Percentiles rank a stretch among this genome's conserved stretches.
Conservation (phyloP, 1,284 basidiomycete genomes). For the Kwoniella shivajii region DNA sequence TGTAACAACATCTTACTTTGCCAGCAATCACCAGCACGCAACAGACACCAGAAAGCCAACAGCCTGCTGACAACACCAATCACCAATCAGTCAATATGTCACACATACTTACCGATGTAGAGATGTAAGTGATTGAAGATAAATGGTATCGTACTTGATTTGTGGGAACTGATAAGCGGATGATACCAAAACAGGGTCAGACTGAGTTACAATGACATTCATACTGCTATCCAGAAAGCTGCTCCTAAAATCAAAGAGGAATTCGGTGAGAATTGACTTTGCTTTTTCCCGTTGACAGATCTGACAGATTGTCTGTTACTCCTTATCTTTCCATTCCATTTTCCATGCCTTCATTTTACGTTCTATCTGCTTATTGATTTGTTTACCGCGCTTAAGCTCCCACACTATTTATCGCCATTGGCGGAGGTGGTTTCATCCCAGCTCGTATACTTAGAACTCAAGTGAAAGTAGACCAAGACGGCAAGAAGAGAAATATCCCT, state of each 20-base stretch:
- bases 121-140: constrained; percentile 2
- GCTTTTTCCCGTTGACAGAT: background rate
- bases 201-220: constrained; percentile 54
- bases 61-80: too few species aligned
- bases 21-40: too few species aligned
- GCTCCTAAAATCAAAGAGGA: constrained; percentile 51
- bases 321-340: background rate
- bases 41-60: too few species aligned
- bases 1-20: too few species aligned
- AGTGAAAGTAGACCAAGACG: constrained; percentile 66
- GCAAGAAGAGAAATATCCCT: constrained; percentile 74
- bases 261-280: constrained; percentile 38
- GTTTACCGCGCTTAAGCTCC: constrained; percentile 28
- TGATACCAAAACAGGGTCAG: constrained; percentile 32
- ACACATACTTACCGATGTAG: background rate
- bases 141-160: background rate
- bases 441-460: constrained; percentile 91
- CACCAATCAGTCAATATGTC: constrained; percentile 4
- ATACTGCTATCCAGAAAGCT: constrained; percentile 49
- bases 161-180: background rate
- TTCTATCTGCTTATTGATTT: background rate
- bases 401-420: constrained; percentile 52
- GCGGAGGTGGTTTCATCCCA: constrained; percentile 81
- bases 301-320: background rate
- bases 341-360: background rate